phyloP scores from a whole-genome alignment of 2,329 filamentous ascomycete species.

The Talaromyces piceae region DNA sequence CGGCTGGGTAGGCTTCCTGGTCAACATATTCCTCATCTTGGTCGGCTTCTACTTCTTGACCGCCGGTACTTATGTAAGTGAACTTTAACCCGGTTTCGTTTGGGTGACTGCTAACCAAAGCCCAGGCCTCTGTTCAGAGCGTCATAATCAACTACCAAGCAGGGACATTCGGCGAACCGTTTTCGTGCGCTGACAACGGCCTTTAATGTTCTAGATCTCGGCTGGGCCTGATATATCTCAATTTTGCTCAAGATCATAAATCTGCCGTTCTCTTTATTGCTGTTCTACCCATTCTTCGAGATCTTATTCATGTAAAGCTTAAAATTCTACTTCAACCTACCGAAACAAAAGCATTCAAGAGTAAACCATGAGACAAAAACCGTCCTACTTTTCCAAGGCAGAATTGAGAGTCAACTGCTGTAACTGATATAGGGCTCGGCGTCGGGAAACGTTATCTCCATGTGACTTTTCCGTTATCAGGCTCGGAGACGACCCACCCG shows the following conservation, averaged over 20 bases:
- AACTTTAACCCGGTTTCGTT: slow-evolving; percentile 32
- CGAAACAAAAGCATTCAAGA: too few species aligned
- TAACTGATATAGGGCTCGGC: slow-evolving; percentile 10
- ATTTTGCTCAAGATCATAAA: neutral
- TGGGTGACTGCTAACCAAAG: neutral
- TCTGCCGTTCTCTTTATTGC: neutral
- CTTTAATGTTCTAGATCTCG: slow-evolving; percentile 17
- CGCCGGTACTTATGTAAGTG: slow-evolving; percentile 65
- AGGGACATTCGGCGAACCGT: slow-evolving; percentile 61
- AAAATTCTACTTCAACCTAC: too few species aligned
- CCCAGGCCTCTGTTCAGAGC: slow-evolving; percentile 35
- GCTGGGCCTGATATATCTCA: neutral
- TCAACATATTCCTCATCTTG: slow-evolving; percentile 67
- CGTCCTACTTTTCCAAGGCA: too few species aligned
- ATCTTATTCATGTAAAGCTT: slow-evolving; percentile 7
- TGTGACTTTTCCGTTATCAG: slow-evolving; percentile 31
- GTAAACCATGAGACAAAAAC: too few species aligned
- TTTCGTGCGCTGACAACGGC: slow-evolving; percentile 56
- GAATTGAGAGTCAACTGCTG: too few species aligned
- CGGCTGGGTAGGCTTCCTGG: slow-evolving; percentile 35
- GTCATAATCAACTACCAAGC: slow-evolving; percentile 60
- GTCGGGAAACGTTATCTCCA: slow-evolving; percentile 24
- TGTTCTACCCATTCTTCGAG: neutral
- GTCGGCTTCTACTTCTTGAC: slow-evolving; percentile 75
- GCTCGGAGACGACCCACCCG: neutral